phyloP scores from a whole-genome alignment of 805 yeast genomes.

The Lipomyces orientalis region DNA sequence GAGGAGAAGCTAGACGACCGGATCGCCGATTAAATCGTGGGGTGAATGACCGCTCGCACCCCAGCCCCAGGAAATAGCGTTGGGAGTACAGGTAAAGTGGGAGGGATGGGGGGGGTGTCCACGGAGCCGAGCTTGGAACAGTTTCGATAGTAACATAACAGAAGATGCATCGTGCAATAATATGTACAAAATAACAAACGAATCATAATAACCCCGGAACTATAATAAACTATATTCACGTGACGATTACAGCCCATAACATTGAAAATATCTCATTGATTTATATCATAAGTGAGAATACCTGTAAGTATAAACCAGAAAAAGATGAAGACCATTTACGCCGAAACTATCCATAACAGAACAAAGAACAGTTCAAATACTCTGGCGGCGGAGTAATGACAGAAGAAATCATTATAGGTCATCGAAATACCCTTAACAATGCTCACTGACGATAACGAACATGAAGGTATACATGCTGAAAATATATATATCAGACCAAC shows the following conservation, averaged over 20 bases:
- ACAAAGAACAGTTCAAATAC: not conserved
- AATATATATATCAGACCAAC: not conserved
- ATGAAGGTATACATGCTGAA: not conserved
- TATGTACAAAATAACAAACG: not conserved
- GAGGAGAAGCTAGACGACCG: no score
- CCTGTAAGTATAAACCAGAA: not conserved
- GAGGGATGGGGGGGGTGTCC: no score
- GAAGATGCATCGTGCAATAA: not conserved
- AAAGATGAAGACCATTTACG: not conserved
- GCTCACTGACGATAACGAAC: not conserved
- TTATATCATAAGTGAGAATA: not conserved
- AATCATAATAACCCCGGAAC: not conserved
- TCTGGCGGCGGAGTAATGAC: not conserved
- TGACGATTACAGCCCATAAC: not conserved
- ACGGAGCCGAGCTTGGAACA: no score
- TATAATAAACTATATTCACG: not conserved
- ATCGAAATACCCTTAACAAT: not conserved
- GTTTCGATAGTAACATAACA: not conserved
- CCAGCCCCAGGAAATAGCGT: not conserved
- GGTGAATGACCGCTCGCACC: not conserved
- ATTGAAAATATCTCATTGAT: not conserved
- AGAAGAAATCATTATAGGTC: not conserved
- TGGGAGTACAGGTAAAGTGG: not conserved
- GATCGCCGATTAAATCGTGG: not conserved
- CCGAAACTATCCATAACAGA: conserved; percentile 1